Evolutionary conservation across 2,329 filamentous ascomycete species (phyloP).

Genomic region (Bimuria novae-zelandiae): DNA sequence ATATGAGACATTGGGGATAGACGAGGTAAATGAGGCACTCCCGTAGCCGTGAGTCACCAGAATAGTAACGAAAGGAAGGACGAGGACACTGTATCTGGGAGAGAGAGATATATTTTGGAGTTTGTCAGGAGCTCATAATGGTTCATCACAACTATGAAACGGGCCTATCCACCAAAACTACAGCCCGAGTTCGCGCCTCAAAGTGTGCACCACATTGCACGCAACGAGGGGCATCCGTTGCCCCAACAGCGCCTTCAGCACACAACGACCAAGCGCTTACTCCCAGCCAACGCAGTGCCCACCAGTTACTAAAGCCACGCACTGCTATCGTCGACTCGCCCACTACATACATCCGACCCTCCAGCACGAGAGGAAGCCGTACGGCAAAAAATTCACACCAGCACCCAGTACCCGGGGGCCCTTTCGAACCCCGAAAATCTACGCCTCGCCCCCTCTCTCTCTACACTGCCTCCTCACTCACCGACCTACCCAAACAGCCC

Average conservation of each 20-base stretch:
- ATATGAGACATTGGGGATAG: no score
- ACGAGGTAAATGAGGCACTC: no score
- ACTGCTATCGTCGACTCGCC: background rate
- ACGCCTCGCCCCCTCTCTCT: background rate
- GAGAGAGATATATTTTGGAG: no score
- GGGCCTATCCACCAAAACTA: background rate
- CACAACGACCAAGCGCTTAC: background rate
- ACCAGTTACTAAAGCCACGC: background rate
- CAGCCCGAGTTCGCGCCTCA: background rate
- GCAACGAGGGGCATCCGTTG: conserved; percentile 8
- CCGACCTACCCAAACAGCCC: conserved; percentile 4
- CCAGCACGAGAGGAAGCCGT: background rate
- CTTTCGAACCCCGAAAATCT: conserved; percentile 1
- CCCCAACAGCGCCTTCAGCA: background rate
- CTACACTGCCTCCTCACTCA: background rate
- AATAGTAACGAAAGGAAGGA: no score
- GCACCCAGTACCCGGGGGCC: background rate
- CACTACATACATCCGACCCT: background rate
- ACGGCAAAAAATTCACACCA: no score
- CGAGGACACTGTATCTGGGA: no score
- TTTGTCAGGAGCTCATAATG: no score
- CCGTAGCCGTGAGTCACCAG: no score
- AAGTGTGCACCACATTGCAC: conserved; percentile 8
- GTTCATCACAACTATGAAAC: background rate
- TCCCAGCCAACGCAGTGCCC: background rate